Evolutionary conservation across 352 stramenopile genomes (phyloP), one percentile per base, ranked within the genome.

Genomic region (Phytophthora fragariaefolia): DNA sequence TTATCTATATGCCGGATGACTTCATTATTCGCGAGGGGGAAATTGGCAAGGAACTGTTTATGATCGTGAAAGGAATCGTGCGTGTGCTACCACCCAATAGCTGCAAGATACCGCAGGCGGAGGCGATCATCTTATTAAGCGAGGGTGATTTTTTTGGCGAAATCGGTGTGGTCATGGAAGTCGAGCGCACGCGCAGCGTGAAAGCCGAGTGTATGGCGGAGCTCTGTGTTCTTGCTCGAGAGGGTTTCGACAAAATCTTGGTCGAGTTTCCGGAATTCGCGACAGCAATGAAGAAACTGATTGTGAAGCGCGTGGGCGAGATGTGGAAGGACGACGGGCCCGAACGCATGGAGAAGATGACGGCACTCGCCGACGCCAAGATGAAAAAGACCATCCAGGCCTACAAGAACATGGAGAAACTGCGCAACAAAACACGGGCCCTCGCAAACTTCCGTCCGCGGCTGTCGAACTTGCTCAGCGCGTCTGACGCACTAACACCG

Each of bases 51-150:
- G 83, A 91, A 56, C 43, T 91, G 13, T 91, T 89, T 58, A 87
- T 89, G 78, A 85, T 91, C 58, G 75, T 88, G 50, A 91, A 91
- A 63, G 82, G 82, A 3, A 85, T 89, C 32, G 78, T 91, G 4
- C 71, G 76, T 0, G 77, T 89, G 22, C 69, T 89, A 56, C 80
- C 80, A n/a, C 76, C 71, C 2, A 73, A 82, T 8, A 66, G 56
- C 4, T 69, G 57, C 18, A 61, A 61, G 17, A 69, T 71, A 30
- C 69, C 56, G 6, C 42, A 71, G 12, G 46, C 72, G 2, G 58
- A 76, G 20, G 77, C 80, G 42, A 74, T 79, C 18, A 88, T 90
- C 10, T 55, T 89, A n/a, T 48, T 91, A 4, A 71, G 72, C n/a
- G 77, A 91, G 43, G 79, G 79, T 3, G 72, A 91, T 32, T 88